phyloP scores from a whole-genome alignment of 805 yeast genomes.

The Kurtzmaniella fragi region DNA sequence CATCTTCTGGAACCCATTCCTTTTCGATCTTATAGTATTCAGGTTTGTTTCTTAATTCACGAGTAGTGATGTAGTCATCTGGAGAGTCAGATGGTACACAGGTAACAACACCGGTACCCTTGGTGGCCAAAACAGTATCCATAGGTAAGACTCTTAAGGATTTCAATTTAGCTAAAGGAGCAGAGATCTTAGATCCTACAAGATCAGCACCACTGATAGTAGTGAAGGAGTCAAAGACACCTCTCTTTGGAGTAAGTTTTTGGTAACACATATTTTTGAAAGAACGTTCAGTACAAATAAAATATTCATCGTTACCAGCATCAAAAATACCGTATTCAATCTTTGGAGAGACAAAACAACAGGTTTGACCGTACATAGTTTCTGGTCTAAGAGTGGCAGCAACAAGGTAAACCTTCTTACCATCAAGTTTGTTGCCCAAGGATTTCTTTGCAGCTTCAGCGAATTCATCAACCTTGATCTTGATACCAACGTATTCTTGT shows the following conservation, averaged over 20 bases:
- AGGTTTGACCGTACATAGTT: constrained; percentile 98
- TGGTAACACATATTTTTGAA: constrained; percentile 97
- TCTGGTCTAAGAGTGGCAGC: constrained; percentile 99
- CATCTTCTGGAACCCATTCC: constrained; percentile 79
- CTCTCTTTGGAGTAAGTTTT: constrained; percentile 85
- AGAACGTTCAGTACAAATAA: constrained; percentile 88
- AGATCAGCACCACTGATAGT: constrained; percentile 65
- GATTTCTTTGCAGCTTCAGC: constrained; percentile 51
- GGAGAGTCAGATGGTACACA: constrained; percentile 99
- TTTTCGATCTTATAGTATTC: constrained; percentile 81
- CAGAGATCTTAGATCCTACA: constrained; percentile 80
- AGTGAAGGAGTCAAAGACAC: constrained; percentile 58
- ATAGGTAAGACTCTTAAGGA: constrained; percentile 86
- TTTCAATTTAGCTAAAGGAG: constrained; percentile 72
- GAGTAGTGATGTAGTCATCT: constrained; percentile 86
- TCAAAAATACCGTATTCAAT: constrained; percentile 88
- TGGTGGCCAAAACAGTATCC: constrained; percentile 92
- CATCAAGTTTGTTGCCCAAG: constrained; percentile 45
- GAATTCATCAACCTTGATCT: constrained; percentile 67
- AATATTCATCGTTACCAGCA: constrained; percentile 71
- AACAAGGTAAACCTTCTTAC: constrained; percentile 71
- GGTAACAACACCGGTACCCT: constrained; percentile 99
- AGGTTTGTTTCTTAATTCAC: constrained; percentile 82
- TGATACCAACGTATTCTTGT: constrained; percentile 92
- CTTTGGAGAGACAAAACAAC: constrained; percentile 96